phyloP scores from a whole-genome alignment of 2,329 filamentous ascomycete genomes.

The Colletotrichum sp. region DNA sequence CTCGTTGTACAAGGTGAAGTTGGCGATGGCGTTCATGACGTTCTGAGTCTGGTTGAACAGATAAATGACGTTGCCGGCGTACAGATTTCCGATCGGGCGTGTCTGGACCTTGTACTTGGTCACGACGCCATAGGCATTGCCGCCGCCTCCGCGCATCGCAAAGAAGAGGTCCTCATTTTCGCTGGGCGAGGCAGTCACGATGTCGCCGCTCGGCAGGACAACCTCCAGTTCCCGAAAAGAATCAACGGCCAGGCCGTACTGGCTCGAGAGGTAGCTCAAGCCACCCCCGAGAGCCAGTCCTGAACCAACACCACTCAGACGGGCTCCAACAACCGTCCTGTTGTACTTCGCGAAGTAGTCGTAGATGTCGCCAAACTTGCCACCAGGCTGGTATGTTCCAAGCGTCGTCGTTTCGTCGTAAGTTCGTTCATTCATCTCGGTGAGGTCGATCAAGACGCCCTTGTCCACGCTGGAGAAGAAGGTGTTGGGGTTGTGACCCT shows the following conservation, averaged over 20 bases:
- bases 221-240: background rate
- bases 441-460: background rate
- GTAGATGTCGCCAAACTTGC: background rate
- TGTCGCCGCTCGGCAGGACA: background rate
- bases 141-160: background rate
- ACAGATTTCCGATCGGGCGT: background rate
- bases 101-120: background rate
- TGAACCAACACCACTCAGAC: background rate
- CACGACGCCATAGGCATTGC: background rate
- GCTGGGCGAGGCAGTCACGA: background rate
- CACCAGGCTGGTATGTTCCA: background rate
- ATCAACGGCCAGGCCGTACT: background rate
- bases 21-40: background rate
- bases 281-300: background rate
- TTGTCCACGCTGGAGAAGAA: background rate
- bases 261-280: background rate
- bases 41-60: background rate
- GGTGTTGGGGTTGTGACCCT: background rate
- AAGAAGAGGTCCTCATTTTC: background rate
- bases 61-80: background rate
- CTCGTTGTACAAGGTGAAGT: background rate
- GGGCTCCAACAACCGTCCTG: background rate
- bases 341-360: background rate
- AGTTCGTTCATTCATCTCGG: background rate
- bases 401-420: background rate